Percentiles rank a stretch among this genome's conserved stretches.
phyloP scores from a whole-genome alignment of 257 asterid species.

The Salvia miltiorrhiza region DNA sequence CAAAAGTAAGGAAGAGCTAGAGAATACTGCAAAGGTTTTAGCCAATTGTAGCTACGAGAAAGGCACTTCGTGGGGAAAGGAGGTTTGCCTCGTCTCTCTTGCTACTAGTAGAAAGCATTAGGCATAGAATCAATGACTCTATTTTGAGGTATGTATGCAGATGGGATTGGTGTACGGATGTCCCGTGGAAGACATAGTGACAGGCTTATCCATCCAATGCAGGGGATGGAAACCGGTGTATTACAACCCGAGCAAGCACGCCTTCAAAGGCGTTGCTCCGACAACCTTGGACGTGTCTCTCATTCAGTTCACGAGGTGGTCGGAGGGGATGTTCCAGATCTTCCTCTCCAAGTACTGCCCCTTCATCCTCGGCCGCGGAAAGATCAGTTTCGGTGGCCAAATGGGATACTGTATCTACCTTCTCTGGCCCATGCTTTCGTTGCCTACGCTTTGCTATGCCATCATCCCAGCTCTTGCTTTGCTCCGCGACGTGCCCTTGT shows the following conservation, averaged over 20 bases:
- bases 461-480: slow-evolving; percentile 43
- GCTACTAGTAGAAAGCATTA: background rate
- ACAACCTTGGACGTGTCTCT: slow-evolving; percentile 53
- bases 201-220: slow-evolving; percentile 80
- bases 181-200: slow-evolving; percentile 76
- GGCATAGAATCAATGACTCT: background rate
- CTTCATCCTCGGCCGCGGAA: slow-evolving; percentile 52
- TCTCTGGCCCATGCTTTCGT: slow-evolving; percentile 53
- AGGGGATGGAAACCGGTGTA: slow-evolving; percentile 82
- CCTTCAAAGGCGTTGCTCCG: slow-evolving; percentile 67
- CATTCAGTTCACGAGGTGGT: slow-evolving; percentile 79
- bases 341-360: slow-evolving; percentile 74
- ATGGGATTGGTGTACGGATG: slow-evolving; percentile 82
- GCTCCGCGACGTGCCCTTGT: slow-evolving; percentile 43
- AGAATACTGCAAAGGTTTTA: slow-evolving; percentile 46
- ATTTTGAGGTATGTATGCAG: slow-evolving; percentile 28
- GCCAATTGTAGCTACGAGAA: slow-evolving; percentile 66
- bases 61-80: slow-evolving; percentile 76
- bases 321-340: slow-evolving; percentile 72
- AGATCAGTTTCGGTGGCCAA: slow-evolving; percentile 52
- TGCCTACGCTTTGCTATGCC: slow-evolving; percentile 48
- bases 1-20: slow-evolving; percentile 47
- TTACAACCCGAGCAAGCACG: slow-evolving; percentile 54
- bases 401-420: slow-evolving; percentile 70
- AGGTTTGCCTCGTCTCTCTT: slow-evolving; percentile 33